A percentile compares a stretch with the other conserved stretches of the same genome.
These are phyloP conservation scores for Lantana camara DNA, from an alignment of 257 asterid genomes.

Conservation along the genomic window DNA sequence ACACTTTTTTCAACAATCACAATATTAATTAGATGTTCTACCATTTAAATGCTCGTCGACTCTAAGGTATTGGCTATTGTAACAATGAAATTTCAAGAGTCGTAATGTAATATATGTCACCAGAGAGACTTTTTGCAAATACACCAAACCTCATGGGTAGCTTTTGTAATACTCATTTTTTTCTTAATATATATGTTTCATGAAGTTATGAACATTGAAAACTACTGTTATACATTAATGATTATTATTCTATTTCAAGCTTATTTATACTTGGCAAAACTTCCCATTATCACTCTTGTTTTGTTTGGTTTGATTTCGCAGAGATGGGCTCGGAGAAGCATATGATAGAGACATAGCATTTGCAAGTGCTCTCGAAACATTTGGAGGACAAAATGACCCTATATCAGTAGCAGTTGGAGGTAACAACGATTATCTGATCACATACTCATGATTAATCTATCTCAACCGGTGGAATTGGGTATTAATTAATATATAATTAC, in stretches of 20 bases:
- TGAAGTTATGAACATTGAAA: slow-evolving; percentile 6
- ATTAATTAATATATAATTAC: too few relatives aligned
- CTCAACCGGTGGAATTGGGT: not conserved
- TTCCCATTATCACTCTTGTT: slow-evolving; percentile 1
- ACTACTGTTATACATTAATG: not conserved
- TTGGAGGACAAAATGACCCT: slow-evolving; percentile 87
- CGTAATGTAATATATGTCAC: too few relatives aligned
- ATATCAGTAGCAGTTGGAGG: slow-evolving; percentile 88
- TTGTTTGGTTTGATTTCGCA: slow-evolving; percentile 44
- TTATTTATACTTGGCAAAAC: slow-evolving; percentile 15
- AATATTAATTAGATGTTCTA: too few relatives aligned
- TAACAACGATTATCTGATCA: slow-evolving; percentile 26
- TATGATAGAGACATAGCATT: slow-evolving; percentile 87
- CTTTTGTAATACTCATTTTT: too few relatives aligned
- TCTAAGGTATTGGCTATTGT: too few relatives aligned
- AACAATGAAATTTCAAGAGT: too few relatives aligned
- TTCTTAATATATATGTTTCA: slow-evolving; percentile 7
- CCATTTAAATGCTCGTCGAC: too few relatives aligned
- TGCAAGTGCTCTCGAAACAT: slow-evolving; percentile 81
- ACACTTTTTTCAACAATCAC: too few relatives aligned
- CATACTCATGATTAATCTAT: slow-evolving; percentile 14
- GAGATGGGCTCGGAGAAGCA: slow-evolving; percentile 99
- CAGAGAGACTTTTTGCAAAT: too few relatives aligned
- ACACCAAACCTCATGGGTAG: too few relatives aligned
- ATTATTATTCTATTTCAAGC: slow-evolving; percentile 5